These are phyloP conservation scores for Lichtheimia corymbifera DNA, from an alignment of 371 early-diverging fungal genomes.

Conservation along the genomic window DNA sequence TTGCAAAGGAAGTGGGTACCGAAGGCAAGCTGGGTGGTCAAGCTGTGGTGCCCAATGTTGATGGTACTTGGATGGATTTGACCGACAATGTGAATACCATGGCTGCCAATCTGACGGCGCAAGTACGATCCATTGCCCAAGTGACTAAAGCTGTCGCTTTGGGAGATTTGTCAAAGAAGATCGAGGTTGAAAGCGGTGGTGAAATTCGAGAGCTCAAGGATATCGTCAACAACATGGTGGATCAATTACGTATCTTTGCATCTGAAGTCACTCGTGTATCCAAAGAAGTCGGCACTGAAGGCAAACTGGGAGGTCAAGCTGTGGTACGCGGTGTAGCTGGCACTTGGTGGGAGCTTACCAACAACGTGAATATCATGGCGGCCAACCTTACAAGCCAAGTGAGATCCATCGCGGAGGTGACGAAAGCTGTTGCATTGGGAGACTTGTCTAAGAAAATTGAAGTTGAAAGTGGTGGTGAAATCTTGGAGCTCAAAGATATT, in stretches of 20 bases:
- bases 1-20: constrained; percentile 59
- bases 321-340: constrained; percentile 52
- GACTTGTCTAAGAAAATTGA: constrained; percentile 57
- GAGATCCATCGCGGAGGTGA: constrained; percentile 61
- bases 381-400: constrained; percentile 57
- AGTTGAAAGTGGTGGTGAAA: constrained; percentile 44
- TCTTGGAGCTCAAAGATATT: constrained; percentile 55
- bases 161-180: constrained; percentile 46
- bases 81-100: constrained; percentile 68
- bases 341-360: constrained; percentile 55
- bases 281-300: constrained; percentile 59
- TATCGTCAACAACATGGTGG: constrained; percentile 56
- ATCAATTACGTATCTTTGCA: constrained; percentile 49
- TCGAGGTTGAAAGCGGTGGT: constrained; percentile 44
- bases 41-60: constrained; percentile 52
- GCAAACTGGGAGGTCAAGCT: constrained; percentile 51
- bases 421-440: constrained; percentile 62
- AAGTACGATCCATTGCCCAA: constrained; percentile 60
- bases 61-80: constrained; percentile 63
- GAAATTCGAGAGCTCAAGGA: constrained; percentile 48
- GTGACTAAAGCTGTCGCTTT: constrained; percentile 63
- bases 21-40: constrained; percentile 63
- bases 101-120: constrained; percentile 65
- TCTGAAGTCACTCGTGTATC: constrained; percentile 54
- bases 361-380: constrained; percentile 59